Base-by-base conservation (phyloP, 2,329 filamentous ascomycete genomes). In the Trichoderma koningiopsis region DNA sequence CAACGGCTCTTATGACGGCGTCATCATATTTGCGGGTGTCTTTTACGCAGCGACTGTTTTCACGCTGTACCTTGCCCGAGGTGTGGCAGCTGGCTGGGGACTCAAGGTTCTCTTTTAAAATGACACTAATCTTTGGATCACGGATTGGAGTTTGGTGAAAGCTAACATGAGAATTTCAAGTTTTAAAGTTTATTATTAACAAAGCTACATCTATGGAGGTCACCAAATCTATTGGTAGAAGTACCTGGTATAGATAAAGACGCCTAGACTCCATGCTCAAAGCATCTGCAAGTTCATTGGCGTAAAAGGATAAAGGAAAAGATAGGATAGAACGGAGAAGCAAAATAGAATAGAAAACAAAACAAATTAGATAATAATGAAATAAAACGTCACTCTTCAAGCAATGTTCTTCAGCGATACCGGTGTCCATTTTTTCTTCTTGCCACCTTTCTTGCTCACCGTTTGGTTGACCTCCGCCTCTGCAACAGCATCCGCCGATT, bases 21-120 rank as follows among this genome's bases (percentile, higher is more conserved):
- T 89, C 40, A 87, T 89, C 63, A 72, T 83, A 4, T 88, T 88
- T 72, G 84, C 84, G 0, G 82, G 80, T 1, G 78, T 49, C 53
- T 70, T 70, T 22, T 70, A 70, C 22, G 47, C 58, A 1, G 68
- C 68, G 13, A 66, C 80, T 33, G 82, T 81, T 68, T 71, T 77
- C 16, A 69, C 67, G 5, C 74, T 75, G 57, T 69, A 56, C 24
- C 29, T 72, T 24, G 72, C 74, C 2, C 72, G 74, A 56, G 74
- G 72, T 7, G 66, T 75, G 3, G 70, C 71, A n/a, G 72, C 71
- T 29, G 74, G 73, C 4, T 75, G 74, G 71, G 64, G 64, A 13
- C 52, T 57, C 29, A 68, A 43, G 24, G 68, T 68, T 14, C 19
- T 70, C 27, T 70, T 72, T 47, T 62, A 35, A 61, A 29, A 6